Evolutionary conservation across 768 basidiomycete species (phyloP).

Genomic region (Tephrocybe sp.): DNA sequence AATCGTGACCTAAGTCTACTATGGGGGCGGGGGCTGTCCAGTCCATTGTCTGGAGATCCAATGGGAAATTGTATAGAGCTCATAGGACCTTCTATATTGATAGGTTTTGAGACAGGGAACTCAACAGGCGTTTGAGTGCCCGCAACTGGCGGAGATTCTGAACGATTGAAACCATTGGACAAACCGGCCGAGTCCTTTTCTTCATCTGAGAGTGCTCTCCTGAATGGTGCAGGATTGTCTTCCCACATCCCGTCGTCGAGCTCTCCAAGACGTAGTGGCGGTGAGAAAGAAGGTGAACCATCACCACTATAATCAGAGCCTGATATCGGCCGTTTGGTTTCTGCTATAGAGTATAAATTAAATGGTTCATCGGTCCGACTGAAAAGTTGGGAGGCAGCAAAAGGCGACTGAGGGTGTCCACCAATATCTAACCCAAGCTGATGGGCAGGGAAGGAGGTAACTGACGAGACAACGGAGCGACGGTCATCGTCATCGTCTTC

Average conservation of each 20-base stretch:
- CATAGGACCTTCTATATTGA: conserved; percentile 45
- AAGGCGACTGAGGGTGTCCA: conserved; percentile 77
- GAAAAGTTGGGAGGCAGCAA: conserved; percentile 83
- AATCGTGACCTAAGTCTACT: conserved; percentile 58
- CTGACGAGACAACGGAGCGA: conserved; percentile 74
- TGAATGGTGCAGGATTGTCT: conserved; percentile 71
- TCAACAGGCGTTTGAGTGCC: conserved; percentile 54
- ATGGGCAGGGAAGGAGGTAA: conserved; percentile 72
- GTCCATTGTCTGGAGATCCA: conserved; percentile 68
- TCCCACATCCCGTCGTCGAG: conserved; percentile 47
- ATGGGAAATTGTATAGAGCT: conserved; percentile 83
- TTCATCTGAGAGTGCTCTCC: conserved; percentile 72
- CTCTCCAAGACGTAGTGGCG: conserved; percentile 41
- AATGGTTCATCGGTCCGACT: conserved; percentile 75
- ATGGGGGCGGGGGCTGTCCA: conserved; percentile 54
- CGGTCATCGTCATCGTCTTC: conserved; percentile 90
- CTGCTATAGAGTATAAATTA: conserved; percentile 80
- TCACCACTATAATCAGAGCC: conserved; percentile 54
- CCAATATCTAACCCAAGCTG: conserved; percentile 57
- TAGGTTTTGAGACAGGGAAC: conserved; percentile 53
- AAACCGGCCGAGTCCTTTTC: conserved; percentile 57
- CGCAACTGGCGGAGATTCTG: conserved; percentile 39
- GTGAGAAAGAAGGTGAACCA: conserved; percentile 50
- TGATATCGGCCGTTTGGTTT: conserved; percentile 56
- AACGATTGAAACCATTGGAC: conserved; percentile 37